These are phyloP conservation scores for Suillus subalutaceus DNA, from an alignment of 768 basidiomycete genomes.

Conservation along the genomic window DNA sequence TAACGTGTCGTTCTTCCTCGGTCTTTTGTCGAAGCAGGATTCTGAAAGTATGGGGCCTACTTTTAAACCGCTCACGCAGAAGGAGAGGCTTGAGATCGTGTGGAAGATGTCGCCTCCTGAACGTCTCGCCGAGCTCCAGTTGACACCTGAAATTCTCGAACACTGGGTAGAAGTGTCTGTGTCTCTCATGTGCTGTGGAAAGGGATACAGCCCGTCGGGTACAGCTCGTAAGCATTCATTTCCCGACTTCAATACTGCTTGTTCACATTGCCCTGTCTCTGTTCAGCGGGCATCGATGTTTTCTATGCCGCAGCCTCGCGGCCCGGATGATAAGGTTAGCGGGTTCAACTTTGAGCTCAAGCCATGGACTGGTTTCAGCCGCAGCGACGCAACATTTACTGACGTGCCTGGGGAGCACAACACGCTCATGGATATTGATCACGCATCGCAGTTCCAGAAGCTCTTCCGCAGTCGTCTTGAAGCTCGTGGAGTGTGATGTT, in stretches of 20 bases:
- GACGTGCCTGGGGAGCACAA: conserved; percentile 34
- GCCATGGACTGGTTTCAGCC: conserved; percentile 28
- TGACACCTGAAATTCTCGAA: conserved; percentile 27
- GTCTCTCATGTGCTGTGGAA: conserved; percentile 34
- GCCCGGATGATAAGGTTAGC: conserved; percentile 26
- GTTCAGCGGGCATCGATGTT: conserved; percentile 23
- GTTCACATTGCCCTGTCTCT: conserved; percentile 2
- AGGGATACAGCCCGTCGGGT: conserved; percentile 25
- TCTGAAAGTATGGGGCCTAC: conserved; percentile 23
- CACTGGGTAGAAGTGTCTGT: conserved; percentile 34
- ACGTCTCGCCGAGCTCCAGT: conserved; percentile 30
- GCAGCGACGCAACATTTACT: conserved; percentile 22
- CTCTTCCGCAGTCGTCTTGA: conserved; percentile 30
- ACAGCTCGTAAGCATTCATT: conserved; percentile 25
- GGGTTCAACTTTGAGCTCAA: conserved; percentile 34
- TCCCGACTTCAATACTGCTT: background rate
- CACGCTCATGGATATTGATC: conserved; percentile 35
- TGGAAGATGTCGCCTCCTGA: conserved; percentile 32
- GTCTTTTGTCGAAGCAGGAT: conserved; percentile 33
- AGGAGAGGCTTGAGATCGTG: conserved; percentile 28
- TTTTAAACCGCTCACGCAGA: conserved; percentile 21
- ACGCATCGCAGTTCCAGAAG: conserved; percentile 33
- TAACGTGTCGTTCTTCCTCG: conserved; percentile 45
- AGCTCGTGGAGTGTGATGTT: conserved; percentile 25
- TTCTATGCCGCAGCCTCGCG: conserved; percentile 32